Conservation (phyloP, 768 basidiomycete species). For the Rhizopogon vesiculosus region DNA sequence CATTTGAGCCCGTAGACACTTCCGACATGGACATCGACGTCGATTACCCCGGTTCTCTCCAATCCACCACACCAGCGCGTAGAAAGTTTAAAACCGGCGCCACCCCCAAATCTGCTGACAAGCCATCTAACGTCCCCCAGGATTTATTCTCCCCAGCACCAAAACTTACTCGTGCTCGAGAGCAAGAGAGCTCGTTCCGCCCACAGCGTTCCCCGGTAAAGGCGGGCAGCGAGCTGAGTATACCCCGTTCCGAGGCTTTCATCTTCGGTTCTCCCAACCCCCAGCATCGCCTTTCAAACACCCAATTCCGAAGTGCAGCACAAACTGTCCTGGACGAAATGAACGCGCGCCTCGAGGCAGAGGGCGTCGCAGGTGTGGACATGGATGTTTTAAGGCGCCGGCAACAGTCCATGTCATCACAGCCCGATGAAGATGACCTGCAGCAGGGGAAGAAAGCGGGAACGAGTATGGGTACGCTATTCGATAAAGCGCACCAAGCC, state of each 20-base stretch:
- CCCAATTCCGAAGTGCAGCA: slow-evolving; percentile 63
- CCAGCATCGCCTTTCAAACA: slow-evolving; percentile 55
- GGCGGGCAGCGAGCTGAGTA: background rate
- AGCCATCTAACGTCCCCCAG: slow-evolving; percentile 24
- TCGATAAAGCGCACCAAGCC: slow-evolving; percentile 59
- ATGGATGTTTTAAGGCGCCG: slow-evolving; percentile 38
- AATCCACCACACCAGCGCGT: slow-evolving; percentile 17
- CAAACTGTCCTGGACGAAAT: slow-evolving; percentile 77
- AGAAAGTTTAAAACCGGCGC: slow-evolving; percentile 20
- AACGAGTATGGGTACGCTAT: slow-evolving; percentile 27
- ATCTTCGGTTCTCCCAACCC: slow-evolving; percentile 76
- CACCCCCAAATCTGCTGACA: slow-evolving; percentile 21
- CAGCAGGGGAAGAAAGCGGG: slow-evolving; percentile 20
- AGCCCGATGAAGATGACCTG: background rate
- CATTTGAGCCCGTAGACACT: slow-evolving; percentile 22
- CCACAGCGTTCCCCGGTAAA: slow-evolving; percentile 10
- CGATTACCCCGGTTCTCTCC: slow-evolving; percentile 32
- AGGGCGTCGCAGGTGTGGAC: slow-evolving; percentile 48
- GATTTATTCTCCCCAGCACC: slow-evolving; percentile 40
- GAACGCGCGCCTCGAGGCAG: slow-evolving; percentile 62
- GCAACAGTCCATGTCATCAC: background rate
- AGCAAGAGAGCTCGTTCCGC: slow-evolving; percentile 10
- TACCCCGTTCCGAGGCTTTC: slow-evolving; percentile 44
- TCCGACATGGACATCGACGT: slow-evolving; percentile 30
- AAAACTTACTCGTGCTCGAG: slow-evolving; percentile 7